Conservation (phyloP, 768 basidiomycete species). For the Mycena latifolia region DNA sequence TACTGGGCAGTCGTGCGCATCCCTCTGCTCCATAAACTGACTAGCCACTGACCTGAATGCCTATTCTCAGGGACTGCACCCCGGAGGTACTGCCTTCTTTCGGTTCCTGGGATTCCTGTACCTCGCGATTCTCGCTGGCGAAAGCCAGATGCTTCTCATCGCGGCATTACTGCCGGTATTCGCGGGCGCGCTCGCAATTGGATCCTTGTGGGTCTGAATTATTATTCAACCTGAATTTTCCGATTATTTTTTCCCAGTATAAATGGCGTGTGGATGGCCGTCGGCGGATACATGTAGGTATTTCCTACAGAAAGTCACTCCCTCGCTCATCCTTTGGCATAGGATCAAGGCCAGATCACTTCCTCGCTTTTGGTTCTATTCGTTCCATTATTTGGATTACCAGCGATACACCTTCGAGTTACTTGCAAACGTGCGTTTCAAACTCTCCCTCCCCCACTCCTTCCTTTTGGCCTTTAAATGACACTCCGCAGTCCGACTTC, state of each 20-base stretch:
- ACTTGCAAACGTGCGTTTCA: conserved; percentile 46
- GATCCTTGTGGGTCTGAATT: conserved; percentile 51
- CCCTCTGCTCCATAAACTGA: conserved; percentile 1
- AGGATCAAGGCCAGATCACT: conserved; percentile 66
- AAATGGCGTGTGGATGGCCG: conserved; percentile 72
- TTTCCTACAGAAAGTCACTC: no score
- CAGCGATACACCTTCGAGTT: conserved; percentile 60
- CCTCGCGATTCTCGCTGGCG: conserved; percentile 65
- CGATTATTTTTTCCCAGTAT: conserved; percentile 41
- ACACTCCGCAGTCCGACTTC: conserved; percentile 56
- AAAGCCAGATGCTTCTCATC: conserved; percentile 63
- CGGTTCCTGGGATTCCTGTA: conserved; percentile 66
- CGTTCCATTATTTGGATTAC: conserved; percentile 68
- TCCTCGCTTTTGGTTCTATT: conserved; percentile 71
- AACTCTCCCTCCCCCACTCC: neutral
- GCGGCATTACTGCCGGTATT: conserved; percentile 67
- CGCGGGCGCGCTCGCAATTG: conserved; percentile 69
- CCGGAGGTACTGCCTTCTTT: conserved; percentile 63
- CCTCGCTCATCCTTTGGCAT: no score
- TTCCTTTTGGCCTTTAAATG: no score
- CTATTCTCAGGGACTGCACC: conserved; percentile 57
- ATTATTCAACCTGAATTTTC: neutral
- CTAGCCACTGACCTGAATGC: neutral
- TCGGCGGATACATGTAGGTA: conserved; percentile 61
- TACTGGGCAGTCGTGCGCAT: conserved; percentile 63